Conservation (phyloP, 2,329 filamentous ascomycete genomes). For the Plenodomus biglobosus region DNA sequence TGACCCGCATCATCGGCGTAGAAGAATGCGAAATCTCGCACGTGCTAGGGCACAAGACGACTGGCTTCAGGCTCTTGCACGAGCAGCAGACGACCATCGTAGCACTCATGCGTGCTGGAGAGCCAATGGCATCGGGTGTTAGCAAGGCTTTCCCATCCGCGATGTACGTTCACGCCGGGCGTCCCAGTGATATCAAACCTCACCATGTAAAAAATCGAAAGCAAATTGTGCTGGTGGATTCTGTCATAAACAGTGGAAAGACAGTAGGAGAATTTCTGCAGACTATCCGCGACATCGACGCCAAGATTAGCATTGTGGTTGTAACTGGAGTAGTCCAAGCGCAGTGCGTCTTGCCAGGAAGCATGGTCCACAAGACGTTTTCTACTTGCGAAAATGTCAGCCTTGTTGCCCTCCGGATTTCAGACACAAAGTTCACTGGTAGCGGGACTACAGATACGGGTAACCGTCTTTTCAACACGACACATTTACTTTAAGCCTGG, state of each 20-base stretch:
- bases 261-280: conserved; percentile 44
- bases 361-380: neutral
- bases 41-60: conserved; percentile 6
- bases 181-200: conserved; percentile 47
- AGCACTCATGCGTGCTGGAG: conserved; percentile 64
- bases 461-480: conserved; percentile 62
- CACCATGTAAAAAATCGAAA: conserved; percentile 45
- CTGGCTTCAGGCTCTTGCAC: conserved; percentile 34
- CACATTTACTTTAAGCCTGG: conserved; percentile 39
- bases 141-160: conserved; percentile 56
- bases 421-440: conserved; percentile 59
- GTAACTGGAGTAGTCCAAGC: conserved; percentile 59
- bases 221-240: conserved; percentile 60
- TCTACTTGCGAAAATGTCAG: conserved; percentile 16
- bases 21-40: conserved; percentile 55
- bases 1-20: conserved; percentile 53
- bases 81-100: conserved; percentile 58
- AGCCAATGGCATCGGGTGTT: conserved; percentile 63
- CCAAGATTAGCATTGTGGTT: conserved; percentile 53
- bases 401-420: conserved; percentile 57
- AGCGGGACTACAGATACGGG: conserved; percentile 59
- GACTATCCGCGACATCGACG: conserved; percentile 47
- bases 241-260: conserved; percentile 61
- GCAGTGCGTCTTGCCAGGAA: conserved; percentile 16
- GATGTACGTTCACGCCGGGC: conserved; percentile 54